Percentiles rank a stretch among this genome's conserved stretches.
Conservation (phyloP, 257 asterid species). For the Solanum acaule region DNA sequence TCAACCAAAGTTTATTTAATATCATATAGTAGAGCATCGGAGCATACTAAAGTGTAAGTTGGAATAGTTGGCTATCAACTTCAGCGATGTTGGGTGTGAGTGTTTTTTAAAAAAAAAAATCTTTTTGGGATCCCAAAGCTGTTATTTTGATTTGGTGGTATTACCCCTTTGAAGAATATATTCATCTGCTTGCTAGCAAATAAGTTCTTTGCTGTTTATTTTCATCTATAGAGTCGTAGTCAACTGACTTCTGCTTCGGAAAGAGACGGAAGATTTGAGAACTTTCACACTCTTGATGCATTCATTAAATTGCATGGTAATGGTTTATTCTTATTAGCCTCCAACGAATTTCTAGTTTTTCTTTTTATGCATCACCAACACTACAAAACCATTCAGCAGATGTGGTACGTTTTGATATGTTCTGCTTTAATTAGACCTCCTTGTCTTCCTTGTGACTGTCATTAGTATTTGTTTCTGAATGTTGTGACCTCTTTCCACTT, state of each 20-base stretch:
- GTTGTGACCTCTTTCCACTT: background rate
- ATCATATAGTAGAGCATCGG: background rate
- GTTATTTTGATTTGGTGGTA: background rate
- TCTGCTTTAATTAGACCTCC: background rate
- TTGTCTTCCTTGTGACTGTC: background rate
- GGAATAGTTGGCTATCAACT: background rate
- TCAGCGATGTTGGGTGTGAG: background rate
- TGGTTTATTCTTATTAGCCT: background rate
- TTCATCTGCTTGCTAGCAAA: background rate
- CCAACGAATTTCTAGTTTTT: background rate
- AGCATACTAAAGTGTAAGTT: background rate
- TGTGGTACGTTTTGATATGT: background rate
- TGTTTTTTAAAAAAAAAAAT: too few relatives aligned
- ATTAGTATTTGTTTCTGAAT: background rate
- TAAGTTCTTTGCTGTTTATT: background rate
- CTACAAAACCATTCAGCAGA: background rate
- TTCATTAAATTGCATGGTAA: background rate
- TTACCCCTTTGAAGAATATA: background rate
- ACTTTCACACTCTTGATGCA: background rate
- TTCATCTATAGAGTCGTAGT: background rate
- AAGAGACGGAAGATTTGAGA: background rate
- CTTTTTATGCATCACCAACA: background rate
- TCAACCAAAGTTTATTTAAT: background rate
- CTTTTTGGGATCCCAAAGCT: background rate
- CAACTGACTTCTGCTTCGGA: background rate